Evolutionary conservation across 441 rosid species (phyloP), one percentile per base, ranked within the genome.

Genomic region (Hypseocharis bilobata): DNA sequence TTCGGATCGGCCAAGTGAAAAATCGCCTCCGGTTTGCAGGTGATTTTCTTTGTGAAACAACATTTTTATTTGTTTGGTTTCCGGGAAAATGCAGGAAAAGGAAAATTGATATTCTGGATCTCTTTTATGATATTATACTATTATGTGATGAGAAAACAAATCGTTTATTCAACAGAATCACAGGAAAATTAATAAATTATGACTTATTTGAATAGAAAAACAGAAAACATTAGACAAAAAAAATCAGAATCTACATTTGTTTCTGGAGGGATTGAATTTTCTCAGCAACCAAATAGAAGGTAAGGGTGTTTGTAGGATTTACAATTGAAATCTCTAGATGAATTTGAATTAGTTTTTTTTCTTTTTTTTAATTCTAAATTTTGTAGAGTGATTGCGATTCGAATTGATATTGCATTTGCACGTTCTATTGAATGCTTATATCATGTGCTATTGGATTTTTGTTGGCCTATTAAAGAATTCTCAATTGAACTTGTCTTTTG

Each of bases 241-340:
- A 52, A 52, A 20, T 22, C 29, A 6, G 57, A 52, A n/a, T 52
- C 57, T n/a, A 16, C 22, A 30, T 30, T 30, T 30, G n/a, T 52
- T 22, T 16, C 8, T 22, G 55, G 22, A 11, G 57, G 14, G 10
- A 52, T 20, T 52, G 1, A 22, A 11, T 52, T 52, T 52, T 52
- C 57, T 52, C 27, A 52, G 28, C 57, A 22, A 11, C 57, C 57
- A 52, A 52, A 52, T 28, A 52, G 57, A 52, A 52, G 29, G 57
- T 22, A 25, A 49, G 55, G 55, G 29, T 52, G 29, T 19, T 11
- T 7, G 10, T 8, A 10, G 57, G 57, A 2, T 22, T 52, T 52
- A 20, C n/a, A 2, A 52, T 22, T 52, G 57, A 52, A 16, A 47
- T 16, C 7, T 16, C 4, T 16, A 16, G 54, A 17, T 2, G 0